Evolutionary conservation across 2,329 filamentous ascomycete genomes (phyloP).

Genomic region (Teratosphaeria zuluensis): DNA sequence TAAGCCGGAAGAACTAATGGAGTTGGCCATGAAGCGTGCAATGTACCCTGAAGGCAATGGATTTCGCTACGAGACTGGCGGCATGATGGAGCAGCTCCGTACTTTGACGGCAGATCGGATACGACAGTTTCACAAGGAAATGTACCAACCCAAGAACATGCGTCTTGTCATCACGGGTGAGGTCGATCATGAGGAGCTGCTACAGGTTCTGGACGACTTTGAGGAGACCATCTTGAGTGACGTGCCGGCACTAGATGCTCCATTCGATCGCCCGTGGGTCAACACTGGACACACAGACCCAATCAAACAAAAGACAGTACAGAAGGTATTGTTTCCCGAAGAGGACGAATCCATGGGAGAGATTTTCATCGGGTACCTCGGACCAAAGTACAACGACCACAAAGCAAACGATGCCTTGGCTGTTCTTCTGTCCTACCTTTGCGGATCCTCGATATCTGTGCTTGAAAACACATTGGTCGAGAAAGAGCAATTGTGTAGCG

Average conservation of each 20-base stretch:
- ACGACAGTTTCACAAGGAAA: slow-evolving; percentile 84
- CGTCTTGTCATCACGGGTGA: slow-evolving; percentile 89
- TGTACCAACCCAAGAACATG: slow-evolving; percentile 97
- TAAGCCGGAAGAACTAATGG: slow-evolving; percentile 74
- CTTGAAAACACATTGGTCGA: slow-evolving; percentile 90
- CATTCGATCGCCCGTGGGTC: slow-evolving; percentile 83
- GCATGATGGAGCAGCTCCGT: slow-evolving; percentile 85
- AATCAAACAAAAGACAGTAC: slow-evolving; percentile 57
- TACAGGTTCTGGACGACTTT: slow-evolving; percentile 76
- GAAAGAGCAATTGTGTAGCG: slow-evolving; percentile 82
- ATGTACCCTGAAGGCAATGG: slow-evolving; percentile 84
- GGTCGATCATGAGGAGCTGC: slow-evolving; percentile 69
- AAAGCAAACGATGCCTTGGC: slow-evolving; percentile 58
- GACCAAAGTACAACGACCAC: slow-evolving; percentile 65
- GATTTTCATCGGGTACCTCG: slow-evolving; percentile 75
- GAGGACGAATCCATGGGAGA: slow-evolving; percentile 93
- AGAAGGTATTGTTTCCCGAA: slow-evolving; percentile 85
- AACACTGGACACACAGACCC: slow-evolving; percentile 68
- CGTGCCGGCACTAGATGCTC: slow-evolving; percentile 62
- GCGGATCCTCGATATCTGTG: slow-evolving; percentile 84
- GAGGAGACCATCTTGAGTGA: slow-evolving; percentile 77
- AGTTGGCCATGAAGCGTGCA: slow-evolving; percentile 66
- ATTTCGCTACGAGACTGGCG: slow-evolving; percentile 96
- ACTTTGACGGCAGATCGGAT: slow-evolving; percentile 82
- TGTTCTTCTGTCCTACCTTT: slow-evolving; percentile 74